Evolutionary conservation across 805 yeast genomes (phyloP).

Genomic region (Vanderwaltozyma yarrowii): DNA sequence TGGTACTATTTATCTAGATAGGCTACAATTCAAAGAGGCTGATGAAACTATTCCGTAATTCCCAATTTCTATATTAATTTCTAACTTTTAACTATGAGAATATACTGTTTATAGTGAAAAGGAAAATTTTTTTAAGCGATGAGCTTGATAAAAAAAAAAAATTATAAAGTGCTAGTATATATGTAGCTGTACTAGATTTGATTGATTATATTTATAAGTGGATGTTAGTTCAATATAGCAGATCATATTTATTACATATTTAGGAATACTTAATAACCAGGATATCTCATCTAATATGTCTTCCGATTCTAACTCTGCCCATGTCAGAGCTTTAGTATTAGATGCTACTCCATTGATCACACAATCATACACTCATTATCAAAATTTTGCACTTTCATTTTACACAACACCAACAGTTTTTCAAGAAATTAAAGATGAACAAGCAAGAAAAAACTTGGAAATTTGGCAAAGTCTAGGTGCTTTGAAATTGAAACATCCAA

Average conservation of each 20-base stretch:
- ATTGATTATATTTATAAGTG: no score
- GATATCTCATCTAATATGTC: no score
- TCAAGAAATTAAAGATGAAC: constrained; percentile 77
- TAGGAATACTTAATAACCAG: no score
- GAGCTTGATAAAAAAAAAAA: neutral
- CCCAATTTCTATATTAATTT: no score
- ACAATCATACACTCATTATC: constrained; percentile 65
- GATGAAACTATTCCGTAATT: no score
- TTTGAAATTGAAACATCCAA: constrained; percentile 69
- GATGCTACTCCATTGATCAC: constrained; percentile 96
- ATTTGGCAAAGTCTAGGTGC: constrained; percentile 61
- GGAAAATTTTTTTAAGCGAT: neutral
- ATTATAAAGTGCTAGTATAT: neutral
- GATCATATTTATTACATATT: no score
- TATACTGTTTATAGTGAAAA: no score
- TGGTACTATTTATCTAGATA: no score
- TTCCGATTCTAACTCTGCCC: constrained; percentile 8
- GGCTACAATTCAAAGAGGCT: no score
- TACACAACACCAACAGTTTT: constrained; percentile 89
- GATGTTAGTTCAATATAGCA: no score
- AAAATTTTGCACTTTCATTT: constrained; percentile 58
- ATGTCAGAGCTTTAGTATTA: constrained; percentile 54
- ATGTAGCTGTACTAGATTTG: no score
- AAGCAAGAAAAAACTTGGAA: constrained; percentile 64
- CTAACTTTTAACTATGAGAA: no score